Conservation (phyloP, 75 land plant species). For the Gnetum montanum region DNA sequence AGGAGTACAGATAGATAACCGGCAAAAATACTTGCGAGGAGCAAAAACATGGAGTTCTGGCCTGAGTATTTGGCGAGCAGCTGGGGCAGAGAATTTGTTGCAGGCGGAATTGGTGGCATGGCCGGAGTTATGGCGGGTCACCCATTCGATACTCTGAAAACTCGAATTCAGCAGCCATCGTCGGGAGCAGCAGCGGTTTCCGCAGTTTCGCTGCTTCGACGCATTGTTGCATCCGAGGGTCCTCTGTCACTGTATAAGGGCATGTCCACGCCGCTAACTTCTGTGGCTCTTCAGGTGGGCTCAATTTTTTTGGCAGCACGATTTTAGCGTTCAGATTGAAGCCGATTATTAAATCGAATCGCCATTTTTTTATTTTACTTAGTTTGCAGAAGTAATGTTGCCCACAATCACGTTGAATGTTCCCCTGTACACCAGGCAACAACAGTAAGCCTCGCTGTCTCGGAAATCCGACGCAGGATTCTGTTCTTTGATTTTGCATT, state of each 20-base stretch:
- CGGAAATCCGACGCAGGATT: too few species aligned
- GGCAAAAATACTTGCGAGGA: too few species aligned
- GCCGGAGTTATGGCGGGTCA: constrained; percentile 86
- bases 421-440: too few species aligned
- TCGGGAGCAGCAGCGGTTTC: constrained; percentile 15
- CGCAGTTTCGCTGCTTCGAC: constrained; percentile 38
- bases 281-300: constrained; percentile 80
- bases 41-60: constrained; percentile 51
- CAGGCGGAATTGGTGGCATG: constrained; percentile 88
- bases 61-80: constrained; percentile 89
- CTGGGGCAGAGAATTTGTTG: constrained; percentile 86
- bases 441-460: too few species aligned
- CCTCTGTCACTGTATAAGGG: constrained; percentile 75
- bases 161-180: constrained; percentile 58
- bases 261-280: constrained; percentile 80
- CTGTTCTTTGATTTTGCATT: too few species aligned
- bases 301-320: background rate
- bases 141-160: constrained; percentile 79
- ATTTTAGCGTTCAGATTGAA: too few species aligned
- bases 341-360: too few species aligned
- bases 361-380: too few species aligned
- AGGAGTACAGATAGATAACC: too few species aligned
- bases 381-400: too few species aligned
- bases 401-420: too few species aligned
- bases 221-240: constrained; percentile 53